These are phyloP conservation scores for Sphaceloma murrayae DNA, from an alignment of 2,329 filamentous ascomycete species.

Conservation along the genomic window DNA sequence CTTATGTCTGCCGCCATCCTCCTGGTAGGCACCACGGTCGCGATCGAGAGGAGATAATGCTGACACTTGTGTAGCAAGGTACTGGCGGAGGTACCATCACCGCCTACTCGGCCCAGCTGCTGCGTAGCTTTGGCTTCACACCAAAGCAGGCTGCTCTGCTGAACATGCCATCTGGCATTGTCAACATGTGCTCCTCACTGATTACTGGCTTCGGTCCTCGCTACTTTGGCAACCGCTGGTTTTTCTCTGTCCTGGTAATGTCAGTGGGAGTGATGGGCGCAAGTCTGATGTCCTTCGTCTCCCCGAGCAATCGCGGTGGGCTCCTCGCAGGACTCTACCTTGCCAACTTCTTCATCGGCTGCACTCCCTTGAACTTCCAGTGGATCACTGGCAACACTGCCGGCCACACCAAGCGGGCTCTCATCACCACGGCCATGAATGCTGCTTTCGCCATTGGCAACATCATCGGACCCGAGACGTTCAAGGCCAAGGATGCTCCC, in stretches of 20 bases:
- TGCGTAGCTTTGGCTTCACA: conserved; percentile 40
- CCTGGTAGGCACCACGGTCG: conserved; percentile 25
- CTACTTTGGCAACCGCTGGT: conserved; percentile 41
- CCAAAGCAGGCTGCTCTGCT: conserved; percentile 42
- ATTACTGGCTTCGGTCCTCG: conserved; percentile 41
- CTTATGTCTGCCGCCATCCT: conserved; percentile 35
- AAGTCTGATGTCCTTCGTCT: conserved; percentile 23
- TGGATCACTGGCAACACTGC: conserved; percentile 48
- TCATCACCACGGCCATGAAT: conserved; percentile 51
- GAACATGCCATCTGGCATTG: conserved; percentile 46
- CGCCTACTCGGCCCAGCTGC: conserved; percentile 46
- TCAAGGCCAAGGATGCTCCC: conserved; percentile 28
- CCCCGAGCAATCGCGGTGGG: conserved; percentile 32
- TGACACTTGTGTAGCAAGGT: conserved; percentile 26
- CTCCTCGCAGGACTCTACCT: conserved; percentile 28
- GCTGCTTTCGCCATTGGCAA: conserved; percentile 25
- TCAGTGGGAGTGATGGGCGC: conserved; percentile 15
- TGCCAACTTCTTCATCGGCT: conserved; percentile 27
- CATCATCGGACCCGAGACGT: conserved; percentile 31
- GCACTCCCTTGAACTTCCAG: conserved; percentile 28
- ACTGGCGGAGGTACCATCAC: conserved; percentile 45
- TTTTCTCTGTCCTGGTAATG: conserved; percentile 28
- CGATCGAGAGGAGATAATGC: conserved; percentile 22
- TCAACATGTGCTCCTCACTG: conserved; percentile 46
- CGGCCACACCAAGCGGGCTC: conserved; percentile 61